A percentile compares a stretch with the other conserved stretches of the same genome.
phyloP scores from a whole-genome alignment of 1,284 basidiomycete species.

The Ustilago hordei region DNA sequence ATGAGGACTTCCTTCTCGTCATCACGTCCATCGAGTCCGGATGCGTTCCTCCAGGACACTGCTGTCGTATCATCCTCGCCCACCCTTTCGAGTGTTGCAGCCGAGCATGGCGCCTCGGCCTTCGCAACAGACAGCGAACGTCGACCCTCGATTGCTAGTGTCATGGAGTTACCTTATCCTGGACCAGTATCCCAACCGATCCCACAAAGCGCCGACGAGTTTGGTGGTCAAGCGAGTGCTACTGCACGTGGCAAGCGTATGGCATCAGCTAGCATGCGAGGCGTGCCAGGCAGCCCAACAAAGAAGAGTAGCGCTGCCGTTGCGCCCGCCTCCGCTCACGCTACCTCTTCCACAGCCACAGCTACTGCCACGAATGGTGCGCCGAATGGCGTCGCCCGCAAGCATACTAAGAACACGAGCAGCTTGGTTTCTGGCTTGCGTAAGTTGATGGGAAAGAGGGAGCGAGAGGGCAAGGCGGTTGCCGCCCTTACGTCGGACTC shows the following conservation, averaged over 20 bases:
- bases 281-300: constrained; percentile 21
- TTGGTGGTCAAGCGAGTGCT: not conserved
- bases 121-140: not conserved
- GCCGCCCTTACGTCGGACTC: not conserved
- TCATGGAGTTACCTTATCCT: constrained; percentile 10
- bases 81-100: not conserved
- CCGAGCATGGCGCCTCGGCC: not conserved
- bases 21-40: constrained; percentile 17
- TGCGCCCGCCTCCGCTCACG: not conserved
- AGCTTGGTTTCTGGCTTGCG: constrained; percentile 43
- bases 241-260: constrained; percentile 14
- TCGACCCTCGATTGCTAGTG: constrained; percentile 17
- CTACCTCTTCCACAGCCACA: not conserved
- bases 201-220: not conserved
- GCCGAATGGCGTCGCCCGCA: constrained; percentile 10
- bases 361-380: not conserved
- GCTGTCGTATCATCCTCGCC: not conserved
- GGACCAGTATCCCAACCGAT: constrained; percentile 2
- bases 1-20: constrained; percentile 5
- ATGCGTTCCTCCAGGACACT: constrained; percentile 1
- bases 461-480: constrained; percentile 15
- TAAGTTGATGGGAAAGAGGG: constrained; percentile 41
- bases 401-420: constrained; percentile 42
- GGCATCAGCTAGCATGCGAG: constrained; percentile 28
- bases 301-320: constrained; percentile 7